phyloP scores from a whole-genome alignment of 1,139 yeast species.

The Suhomyces maxii region DNA sequence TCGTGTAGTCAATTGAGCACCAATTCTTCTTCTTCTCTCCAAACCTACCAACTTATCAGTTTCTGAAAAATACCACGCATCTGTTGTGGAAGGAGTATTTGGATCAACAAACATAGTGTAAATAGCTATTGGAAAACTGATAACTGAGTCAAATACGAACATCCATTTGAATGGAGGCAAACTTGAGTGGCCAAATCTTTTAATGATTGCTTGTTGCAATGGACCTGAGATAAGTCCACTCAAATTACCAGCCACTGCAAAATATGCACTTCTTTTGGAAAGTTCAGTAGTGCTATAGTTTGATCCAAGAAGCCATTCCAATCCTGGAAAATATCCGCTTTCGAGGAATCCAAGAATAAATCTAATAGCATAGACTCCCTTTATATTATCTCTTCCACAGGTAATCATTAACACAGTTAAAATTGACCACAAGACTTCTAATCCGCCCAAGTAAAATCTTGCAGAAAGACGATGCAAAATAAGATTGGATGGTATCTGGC shows the following conservation, averaged over 20 bases:
- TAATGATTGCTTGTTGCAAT: conserved; percentile 34
- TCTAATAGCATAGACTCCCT: conserved; percentile 54
- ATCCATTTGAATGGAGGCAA: conserved; percentile 39
- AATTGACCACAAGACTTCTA: conserved; percentile 59
- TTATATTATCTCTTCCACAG: conserved; percentile 32
- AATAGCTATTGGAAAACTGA: conserved; percentile 36
- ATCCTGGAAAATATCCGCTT: conserved; percentile 60
- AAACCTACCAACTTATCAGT: conserved; percentile 38
- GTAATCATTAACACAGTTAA: conserved; percentile 54
- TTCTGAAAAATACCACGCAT: conserved; percentile 36
- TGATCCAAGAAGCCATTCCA: conserved; percentile 25
- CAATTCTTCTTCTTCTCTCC: conserved; percentile 44
- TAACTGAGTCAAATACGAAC: conserved; percentile 40
- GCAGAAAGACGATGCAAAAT: conserved; percentile 55
- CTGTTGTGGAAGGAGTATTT: conserved; percentile 41
- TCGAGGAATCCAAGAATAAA: conserved; percentile 61
- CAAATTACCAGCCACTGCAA: conserved; percentile 45
- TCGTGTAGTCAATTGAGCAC: conserved; percentile 48
- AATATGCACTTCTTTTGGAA: conserved; percentile 50
- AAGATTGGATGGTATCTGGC: conserved; percentile 59
- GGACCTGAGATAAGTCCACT: conserved; percentile 46
- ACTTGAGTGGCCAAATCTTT: conserved; percentile 27
- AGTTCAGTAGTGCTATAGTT: conserved; percentile 32
- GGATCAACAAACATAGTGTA: conserved; percentile 40
- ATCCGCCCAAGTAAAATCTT: conserved; percentile 51